These are phyloP conservation scores for Saccharomycopsis selenospora DNA, from an alignment of 805 yeast genomes.

Conservation along the genomic window DNA sequence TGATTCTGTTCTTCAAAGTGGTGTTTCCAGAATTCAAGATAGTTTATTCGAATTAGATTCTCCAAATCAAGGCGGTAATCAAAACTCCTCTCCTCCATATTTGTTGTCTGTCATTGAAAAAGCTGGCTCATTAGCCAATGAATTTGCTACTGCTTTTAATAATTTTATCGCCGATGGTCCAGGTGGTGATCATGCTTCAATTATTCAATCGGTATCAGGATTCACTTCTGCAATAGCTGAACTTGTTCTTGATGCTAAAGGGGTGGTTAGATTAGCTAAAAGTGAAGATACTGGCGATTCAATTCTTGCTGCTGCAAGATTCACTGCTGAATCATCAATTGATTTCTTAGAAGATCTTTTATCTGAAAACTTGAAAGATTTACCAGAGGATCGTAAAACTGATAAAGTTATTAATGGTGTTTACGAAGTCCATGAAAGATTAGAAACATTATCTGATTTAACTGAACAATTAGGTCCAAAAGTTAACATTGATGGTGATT, in stretches of 20 bases:
- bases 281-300: slow-evolving; percentile 46
- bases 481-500: slow-evolving; percentile 39
- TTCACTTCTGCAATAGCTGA: slow-evolving; percentile 58
- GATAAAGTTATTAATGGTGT: slow-evolving; percentile 72
- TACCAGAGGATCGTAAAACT: slow-evolving; percentile 56
- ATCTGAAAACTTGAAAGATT: slow-evolving; percentile 42
- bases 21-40: slow-evolving; percentile 68
- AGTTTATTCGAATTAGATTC: slow-evolving; percentile 62
- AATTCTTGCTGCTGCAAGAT: slow-evolving; percentile 41
- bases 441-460: slow-evolving; percentile 50
- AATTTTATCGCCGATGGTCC: slow-evolving; percentile 71
- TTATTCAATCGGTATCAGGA: slow-evolving; percentile 55
- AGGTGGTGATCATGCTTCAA: slow-evolving; percentile 51
- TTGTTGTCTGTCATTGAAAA: slow-evolving; percentile 63
- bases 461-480: slow-evolving; percentile 51
- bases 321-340: slow-evolving; percentile 48
- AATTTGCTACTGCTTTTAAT: slow-evolving; percentile 72
- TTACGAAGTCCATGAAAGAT: slow-evolving; percentile 60
- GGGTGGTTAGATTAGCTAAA: slow-evolving; percentile 50
- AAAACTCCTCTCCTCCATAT: slow-evolving; percentile 64
- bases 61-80: slow-evolving; percentile 77
- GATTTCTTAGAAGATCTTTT: slow-evolving; percentile 53
- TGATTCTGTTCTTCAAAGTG: slow-evolving; percentile 65
- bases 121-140: slow-evolving; percentile 64
- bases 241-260: slow-evolving; percentile 60